Evolutionary conservation across 2,329 filamentous ascomycete genomes (phyloP).

Genomic region (Diaporthe sp.): DNA sequence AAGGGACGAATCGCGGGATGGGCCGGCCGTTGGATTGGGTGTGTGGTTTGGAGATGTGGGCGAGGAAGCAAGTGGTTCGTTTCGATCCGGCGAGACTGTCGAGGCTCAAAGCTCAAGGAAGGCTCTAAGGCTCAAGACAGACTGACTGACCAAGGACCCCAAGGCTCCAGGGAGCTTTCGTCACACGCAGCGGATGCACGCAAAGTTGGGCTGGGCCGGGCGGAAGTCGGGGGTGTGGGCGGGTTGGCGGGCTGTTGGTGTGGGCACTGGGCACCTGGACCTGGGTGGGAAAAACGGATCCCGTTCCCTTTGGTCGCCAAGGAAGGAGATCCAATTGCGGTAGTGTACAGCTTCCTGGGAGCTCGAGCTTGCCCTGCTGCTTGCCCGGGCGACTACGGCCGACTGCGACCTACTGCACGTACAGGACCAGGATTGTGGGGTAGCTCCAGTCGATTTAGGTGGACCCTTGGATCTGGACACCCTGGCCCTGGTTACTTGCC

Average conservation of each 20-base stretch:
- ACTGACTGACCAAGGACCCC: neutral
- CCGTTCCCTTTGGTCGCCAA: neutral
- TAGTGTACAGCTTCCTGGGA: constrained; percentile 16
- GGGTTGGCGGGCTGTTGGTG: no score
- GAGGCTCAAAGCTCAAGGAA: neutral
- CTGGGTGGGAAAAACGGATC: neutral
- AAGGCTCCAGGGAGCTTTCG: constrained; percentile 39
- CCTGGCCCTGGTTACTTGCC: constrained; percentile 14
- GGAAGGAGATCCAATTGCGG: constrained; percentile 8
- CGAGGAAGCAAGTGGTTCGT: neutral
- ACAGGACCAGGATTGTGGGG: constrained; percentile 33
- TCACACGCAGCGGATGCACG: constrained; percentile 29
- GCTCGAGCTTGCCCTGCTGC: constrained; percentile 7
- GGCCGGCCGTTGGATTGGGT: constrained; percentile 4
- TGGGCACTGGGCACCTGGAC: constrained; percentile 8
- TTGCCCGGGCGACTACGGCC: constrained; percentile 13
- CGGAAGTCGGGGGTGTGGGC: constrained; percentile 8
- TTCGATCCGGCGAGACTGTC: neutral
- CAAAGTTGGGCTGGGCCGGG: constrained; percentile 17
- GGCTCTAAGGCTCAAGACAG: neutral
- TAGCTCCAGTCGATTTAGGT: constrained; percentile 32
- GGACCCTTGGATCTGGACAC: constrained; percentile 33
- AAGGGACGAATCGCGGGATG: neutral
- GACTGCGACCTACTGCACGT: neutral
- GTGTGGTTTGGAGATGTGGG: neutral